Conservation (phyloP, 805 yeast species). For the Saccharomycopsis sp. region DNA sequence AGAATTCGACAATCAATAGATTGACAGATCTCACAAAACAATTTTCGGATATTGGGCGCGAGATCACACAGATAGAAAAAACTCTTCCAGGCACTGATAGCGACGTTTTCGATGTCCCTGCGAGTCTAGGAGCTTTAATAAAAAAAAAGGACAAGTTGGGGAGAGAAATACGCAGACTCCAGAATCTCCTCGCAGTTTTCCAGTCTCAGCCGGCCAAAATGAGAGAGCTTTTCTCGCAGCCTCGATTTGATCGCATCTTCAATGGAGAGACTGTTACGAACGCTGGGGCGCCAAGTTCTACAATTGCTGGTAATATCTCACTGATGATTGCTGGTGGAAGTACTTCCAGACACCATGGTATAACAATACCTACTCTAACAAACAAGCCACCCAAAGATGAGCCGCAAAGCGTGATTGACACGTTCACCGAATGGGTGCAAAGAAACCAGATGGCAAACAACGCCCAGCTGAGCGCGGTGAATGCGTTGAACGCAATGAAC, state of each 20-base stretch:
- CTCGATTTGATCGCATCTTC: background rate
- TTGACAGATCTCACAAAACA: background rate
- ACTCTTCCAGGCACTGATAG: background rate
- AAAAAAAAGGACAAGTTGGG: background rate
- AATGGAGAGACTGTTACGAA: background rate
- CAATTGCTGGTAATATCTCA: too few relatives aligned
- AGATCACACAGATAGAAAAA: background rate
- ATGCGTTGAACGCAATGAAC: background rate
- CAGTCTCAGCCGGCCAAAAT: background rate
- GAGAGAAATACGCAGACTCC: background rate
- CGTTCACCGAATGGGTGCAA: background rate
- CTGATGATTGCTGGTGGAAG: too few relatives aligned
- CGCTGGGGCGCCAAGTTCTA: too few relatives aligned
- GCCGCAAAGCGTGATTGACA: background rate
- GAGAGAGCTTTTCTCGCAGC: background rate
- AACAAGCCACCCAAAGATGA: too few relatives aligned
- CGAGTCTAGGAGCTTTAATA: background rate
- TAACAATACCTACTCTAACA: too few relatives aligned
- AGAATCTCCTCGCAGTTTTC: background rate
- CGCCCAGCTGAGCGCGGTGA: background rate
- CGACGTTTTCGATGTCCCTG: background rate
- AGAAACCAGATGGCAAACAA: too few relatives aligned
- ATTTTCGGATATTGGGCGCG: background rate
- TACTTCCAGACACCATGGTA: too few relatives aligned
- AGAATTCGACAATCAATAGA: background rate